Conservation (phyloP, 1,139 yeast genomes). For the Yamadazyma taylorii region DNA sequence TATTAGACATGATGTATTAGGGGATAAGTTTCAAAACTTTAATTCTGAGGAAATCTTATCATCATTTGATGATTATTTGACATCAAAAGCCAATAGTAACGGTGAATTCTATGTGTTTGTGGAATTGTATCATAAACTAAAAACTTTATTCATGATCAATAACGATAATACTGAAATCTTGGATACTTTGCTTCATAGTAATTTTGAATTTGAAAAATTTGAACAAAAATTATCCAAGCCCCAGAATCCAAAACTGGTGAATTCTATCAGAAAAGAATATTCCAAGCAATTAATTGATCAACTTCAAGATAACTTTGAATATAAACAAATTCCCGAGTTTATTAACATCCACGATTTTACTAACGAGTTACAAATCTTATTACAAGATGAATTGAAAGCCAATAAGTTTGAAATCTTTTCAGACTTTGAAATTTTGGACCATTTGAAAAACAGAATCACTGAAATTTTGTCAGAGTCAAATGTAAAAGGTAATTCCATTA, state of each 20-base stretch:
- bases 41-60: conserved; percentile 1
- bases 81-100: conserved; percentile 3
- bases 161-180: conserved; percentile 32
- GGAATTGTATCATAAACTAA: conserved; percentile 16
- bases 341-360: conserved; percentile 23
- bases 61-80: conserved; percentile 11
- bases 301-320: conserved; percentile 4
- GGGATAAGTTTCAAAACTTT: conserved; percentile 8
- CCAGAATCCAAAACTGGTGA: conserved; percentile 4
- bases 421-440: conserved; percentile 16
- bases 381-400: conserved; percentile 18
- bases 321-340: conserved; percentile 23
- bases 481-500: conserved; percentile 14
- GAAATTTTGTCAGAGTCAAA: conserved; percentile 11
- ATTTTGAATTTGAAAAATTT: conserved; percentile 22
- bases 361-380: conserved; percentile 22
- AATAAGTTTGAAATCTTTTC: conserved; percentile 15
- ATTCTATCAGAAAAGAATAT: not conserved
- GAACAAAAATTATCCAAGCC: conserved; percentile 16
- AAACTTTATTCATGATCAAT: conserved; percentile 25
- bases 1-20: conserved; percentile 8
- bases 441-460: conserved; percentile 20
- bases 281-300: not conserved
- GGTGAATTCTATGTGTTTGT: not conserved
- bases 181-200: conserved; percentile 29